Evolutionary conservation across 495 filamentous ascomycete genomes (phyloP).

Genomic region (Baudoinia panamericana): DNA sequence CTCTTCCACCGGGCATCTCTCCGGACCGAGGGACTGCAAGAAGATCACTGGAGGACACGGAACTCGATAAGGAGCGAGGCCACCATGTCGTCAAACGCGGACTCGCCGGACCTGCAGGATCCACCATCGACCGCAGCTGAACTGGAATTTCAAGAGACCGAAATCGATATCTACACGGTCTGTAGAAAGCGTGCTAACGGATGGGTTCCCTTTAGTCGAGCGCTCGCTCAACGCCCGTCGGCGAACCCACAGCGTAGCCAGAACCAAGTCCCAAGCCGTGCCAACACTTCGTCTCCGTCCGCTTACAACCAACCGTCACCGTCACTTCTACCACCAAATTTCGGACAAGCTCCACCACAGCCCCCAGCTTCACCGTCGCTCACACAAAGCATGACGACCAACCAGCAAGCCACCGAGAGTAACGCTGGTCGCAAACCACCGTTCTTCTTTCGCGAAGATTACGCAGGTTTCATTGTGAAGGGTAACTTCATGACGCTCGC

Average conservation of each 20-base stretch:
- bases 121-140: no score
- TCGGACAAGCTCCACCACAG: constrained; percentile 6
- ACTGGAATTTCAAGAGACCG: no score
- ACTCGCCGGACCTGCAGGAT: no score
- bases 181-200: no score
- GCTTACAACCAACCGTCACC: constrained; percentile 35
- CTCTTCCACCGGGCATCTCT: no score
- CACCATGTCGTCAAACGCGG: no score
- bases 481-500: constrained; percentile 94
- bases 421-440: constrained; percentile 35
- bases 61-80: no score
- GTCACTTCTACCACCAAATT: constrained; percentile 27
- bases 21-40: no score
- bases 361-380: no score
- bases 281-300: constrained; percentile 25
- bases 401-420: constrained; percentile 6
- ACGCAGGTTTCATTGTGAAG: constrained; percentile 77
- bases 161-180: no score
- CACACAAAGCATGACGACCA: constrained; percentile 19
- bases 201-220: not conserved
- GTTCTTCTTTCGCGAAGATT: constrained; percentile 66
- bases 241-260: constrained; percentile 7
- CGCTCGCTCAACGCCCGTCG: constrained; percentile 5
- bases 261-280: constrained; percentile 13
- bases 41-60: no score